phyloP scores from a whole-genome alignment of 352 stramenopile species.

The Globisporangium nodosum region DNA sequence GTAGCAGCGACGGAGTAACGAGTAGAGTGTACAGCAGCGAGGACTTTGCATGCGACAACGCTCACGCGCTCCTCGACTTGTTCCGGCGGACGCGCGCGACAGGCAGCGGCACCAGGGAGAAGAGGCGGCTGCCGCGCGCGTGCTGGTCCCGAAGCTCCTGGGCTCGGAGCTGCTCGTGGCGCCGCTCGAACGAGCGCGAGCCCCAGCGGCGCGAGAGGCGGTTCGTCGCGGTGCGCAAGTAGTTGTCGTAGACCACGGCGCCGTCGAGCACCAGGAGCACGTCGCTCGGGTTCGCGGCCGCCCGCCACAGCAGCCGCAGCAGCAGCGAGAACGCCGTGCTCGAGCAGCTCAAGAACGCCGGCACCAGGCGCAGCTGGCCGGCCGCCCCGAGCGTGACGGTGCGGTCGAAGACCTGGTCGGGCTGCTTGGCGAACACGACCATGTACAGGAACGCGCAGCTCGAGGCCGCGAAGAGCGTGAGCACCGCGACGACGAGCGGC shows the following conservation, averaged over 20 bases:
- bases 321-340: constrained; percentile 13
- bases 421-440: not conserved
- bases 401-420: not conserved
- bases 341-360: constrained; percentile 20
- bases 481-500: not conserved
- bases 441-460: constrained; percentile 4
- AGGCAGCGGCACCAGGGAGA: no score
- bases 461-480: constrained; percentile 1
- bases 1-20: no score
- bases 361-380: constrained; percentile 16
- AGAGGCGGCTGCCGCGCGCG: no score
- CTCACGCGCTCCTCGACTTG: no score
- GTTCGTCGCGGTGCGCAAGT: not conserved
- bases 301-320: constrained; percentile 18
- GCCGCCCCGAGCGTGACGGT: constrained; percentile 10
- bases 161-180: no score
- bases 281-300: constrained; percentile 2
- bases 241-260: constrained; percentile 17
- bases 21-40: no score
- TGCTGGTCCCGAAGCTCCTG: no score
- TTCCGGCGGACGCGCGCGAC: no score
- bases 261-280: constrained; percentile 23
- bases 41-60: no score
- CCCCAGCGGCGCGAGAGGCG: no score
- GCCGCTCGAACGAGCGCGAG: no score